A percentile compares a stretch with the other conserved stretches of the same genome.
Evolutionary conservation across 2,329 filamentous ascomycete species (phyloP).

Genomic region (Penicillium sp.): DNA sequence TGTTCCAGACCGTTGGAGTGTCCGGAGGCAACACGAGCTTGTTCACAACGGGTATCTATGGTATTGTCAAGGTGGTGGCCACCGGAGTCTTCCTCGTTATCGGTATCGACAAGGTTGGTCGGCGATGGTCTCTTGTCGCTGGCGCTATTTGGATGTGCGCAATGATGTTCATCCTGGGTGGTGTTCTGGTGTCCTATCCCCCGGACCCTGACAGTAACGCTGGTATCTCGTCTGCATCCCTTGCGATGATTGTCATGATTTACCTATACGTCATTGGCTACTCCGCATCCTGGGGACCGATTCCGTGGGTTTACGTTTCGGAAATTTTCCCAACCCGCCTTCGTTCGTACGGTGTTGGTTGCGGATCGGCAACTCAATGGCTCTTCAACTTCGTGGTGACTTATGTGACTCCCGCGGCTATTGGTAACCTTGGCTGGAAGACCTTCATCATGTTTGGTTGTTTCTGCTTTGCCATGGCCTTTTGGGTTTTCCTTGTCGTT

Average conservation of each 20-base stretch:
- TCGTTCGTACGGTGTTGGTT: background rate
- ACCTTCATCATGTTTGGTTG: background rate
- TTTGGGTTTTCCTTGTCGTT: background rate
- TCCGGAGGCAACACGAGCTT: conserved; percentile 79
- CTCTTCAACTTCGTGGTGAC: background rate
- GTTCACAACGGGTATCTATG: conserved; percentile 55
- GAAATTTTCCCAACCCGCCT: background rate
- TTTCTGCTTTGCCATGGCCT: background rate
- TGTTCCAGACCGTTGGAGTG: conserved; percentile 67
- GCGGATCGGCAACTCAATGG: background rate
- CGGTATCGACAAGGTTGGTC: conserved; percentile 78
- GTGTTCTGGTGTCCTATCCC: conserved; percentile 43
- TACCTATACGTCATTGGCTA: conserved; percentile 43
- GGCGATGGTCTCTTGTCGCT: conserved; percentile 72
- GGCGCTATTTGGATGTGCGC: conserved; percentile 79
- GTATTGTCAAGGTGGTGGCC: conserved; percentile 75
- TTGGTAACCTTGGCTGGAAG: background rate
- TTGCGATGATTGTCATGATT: conserved; percentile 30
- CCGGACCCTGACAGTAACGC: background rate
- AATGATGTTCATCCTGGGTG: conserved; percentile 83
- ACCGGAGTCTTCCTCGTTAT: conserved; percentile 80
- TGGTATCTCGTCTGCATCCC: background rate
- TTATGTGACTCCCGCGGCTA: background rate
- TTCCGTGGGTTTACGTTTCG: conserved; percentile 2
- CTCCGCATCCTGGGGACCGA: conserved; percentile 26